Percentiles rank a stretch among this genome's conserved stretches.
Evolutionary conservation across 2,329 filamentous ascomycete genomes (phyloP).

Genomic region (Aspergillus phoenicis): DNA sequence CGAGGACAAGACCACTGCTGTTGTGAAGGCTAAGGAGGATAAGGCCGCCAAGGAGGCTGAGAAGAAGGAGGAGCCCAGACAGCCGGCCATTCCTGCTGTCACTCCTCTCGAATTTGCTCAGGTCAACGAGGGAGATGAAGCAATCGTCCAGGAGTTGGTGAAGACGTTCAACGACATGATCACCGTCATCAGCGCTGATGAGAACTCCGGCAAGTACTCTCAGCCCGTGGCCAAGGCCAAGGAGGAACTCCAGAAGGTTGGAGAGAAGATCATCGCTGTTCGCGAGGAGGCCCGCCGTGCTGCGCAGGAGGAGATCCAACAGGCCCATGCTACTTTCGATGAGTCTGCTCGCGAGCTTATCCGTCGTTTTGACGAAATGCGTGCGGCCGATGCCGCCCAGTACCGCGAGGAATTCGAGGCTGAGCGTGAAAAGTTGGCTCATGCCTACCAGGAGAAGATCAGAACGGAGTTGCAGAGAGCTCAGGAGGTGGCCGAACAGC

Average conservation of each 20-base stretch:
- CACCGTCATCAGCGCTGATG: constrained; percentile 85
- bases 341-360: constrained; percentile 85
- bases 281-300: constrained; percentile 69
- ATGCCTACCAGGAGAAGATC: constrained; percentile 78
- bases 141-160: constrained; percentile 87
- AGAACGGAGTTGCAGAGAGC: constrained; percentile 77
- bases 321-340: constrained; percentile 77
- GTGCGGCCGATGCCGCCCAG: constrained; percentile 75
- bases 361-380: constrained; percentile 78
- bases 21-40: constrained; percentile 36
- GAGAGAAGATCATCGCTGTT: constrained; percentile 73
- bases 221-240: constrained; percentile 83
- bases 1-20: constrained; percentile 32
- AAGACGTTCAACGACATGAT: constrained; percentile 97
- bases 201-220: constrained; percentile 74
- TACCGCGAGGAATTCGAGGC: constrained; percentile 87
- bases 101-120: constrained; percentile 76
- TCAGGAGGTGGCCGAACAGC: constrained; percentile 78
- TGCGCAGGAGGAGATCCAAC: constrained; percentile 73
- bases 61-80: constrained; percentile 38
- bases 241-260: constrained; percentile 75
- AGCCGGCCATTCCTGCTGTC: constrained; percentile 52
- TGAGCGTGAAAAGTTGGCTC: constrained; percentile 78
- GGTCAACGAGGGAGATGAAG: constrained; percentile 75
- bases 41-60: constrained; percentile 29